A percentile compares a stretch with the other conserved stretches of the same genome.
Evolutionary conservation across 2,329 filamentous ascomycete species (phyloP).

Genomic region (Aspergillus flavus): DNA sequence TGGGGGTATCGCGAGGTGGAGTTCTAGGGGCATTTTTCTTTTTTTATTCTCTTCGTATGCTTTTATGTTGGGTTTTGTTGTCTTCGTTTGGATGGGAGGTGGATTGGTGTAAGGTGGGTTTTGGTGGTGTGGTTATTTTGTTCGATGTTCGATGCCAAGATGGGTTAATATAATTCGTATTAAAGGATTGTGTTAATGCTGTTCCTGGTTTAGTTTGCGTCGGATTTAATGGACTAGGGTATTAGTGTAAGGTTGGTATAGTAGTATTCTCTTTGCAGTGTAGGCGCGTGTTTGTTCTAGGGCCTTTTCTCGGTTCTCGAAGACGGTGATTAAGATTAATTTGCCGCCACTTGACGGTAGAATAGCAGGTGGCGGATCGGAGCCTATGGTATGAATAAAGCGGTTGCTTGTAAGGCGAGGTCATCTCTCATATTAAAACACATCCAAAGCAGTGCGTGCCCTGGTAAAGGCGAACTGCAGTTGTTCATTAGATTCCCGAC

Average conservation of each 20-base stretch:
- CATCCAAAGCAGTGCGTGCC: not conserved
- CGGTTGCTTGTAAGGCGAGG: not conserved
- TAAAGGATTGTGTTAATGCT: not conserved
- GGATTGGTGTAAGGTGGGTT: not conserved
- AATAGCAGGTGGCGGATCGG: no score
- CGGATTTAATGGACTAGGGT: not conserved
- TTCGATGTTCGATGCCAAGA: not conserved
- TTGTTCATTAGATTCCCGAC: not conserved
- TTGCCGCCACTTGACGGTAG: no score
- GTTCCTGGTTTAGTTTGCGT: not conserved
- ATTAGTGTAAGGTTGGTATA: not conserved
- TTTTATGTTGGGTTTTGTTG: not conserved
- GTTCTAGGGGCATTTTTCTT: constrained; percentile 22
- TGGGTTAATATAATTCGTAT: not conserved
- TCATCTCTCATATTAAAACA: not conserved
- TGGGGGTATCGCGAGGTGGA: constrained; percentile 12
- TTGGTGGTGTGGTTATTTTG: not conserved
- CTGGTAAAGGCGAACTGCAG: not conserved
- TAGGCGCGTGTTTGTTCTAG: not conserved
- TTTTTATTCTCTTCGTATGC: not conserved
- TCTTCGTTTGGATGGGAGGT: not conserved
- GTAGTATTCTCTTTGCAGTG: not conserved
- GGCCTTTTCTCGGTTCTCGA: not conserved
- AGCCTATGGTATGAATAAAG: not conserved
- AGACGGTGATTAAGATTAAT: not conserved